These are phyloP conservation scores for Westerdykella sp. DNA, from an alignment of 2,329 filamentous ascomycete species.

Conservation along the genomic window DNA sequence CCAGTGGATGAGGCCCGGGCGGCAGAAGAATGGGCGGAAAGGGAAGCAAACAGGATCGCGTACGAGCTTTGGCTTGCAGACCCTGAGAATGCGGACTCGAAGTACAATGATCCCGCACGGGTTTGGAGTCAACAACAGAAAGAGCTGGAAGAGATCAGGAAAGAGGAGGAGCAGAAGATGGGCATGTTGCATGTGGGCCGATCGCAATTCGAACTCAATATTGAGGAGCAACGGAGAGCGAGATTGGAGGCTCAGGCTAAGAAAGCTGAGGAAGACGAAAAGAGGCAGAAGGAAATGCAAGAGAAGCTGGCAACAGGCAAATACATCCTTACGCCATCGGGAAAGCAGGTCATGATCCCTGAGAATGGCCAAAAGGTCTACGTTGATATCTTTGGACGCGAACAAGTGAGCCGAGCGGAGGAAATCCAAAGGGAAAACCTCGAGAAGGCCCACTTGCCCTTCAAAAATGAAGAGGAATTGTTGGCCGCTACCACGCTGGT, in stretches of 20 bases:
- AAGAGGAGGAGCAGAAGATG: slow-evolving; percentile 23
- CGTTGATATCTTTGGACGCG: slow-evolving; percentile 28
- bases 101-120: slow-evolving; percentile 34
- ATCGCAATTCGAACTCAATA: slow-evolving; percentile 31
- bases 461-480: slow-evolving; percentile 23
- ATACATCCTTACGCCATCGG: slow-evolving; percentile 28
- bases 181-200: slow-evolving; percentile 31
- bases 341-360: slow-evolving; percentile 33
- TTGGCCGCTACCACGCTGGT: slow-evolving; percentile 29
- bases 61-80: slow-evolving; percentile 35
- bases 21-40: slow-evolving; percentile 36
- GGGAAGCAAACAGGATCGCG: slow-evolving; percentile 35
- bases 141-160: slow-evolving; percentile 14
- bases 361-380: slow-evolving; percentile 24
- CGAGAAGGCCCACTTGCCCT: slow-evolving; percentile 19
- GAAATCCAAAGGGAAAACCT: slow-evolving; percentile 24
- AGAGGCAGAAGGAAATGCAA: slow-evolving; percentile 23
- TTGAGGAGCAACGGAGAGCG: slow-evolving; percentile 26
- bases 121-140: slow-evolving; percentile 28
- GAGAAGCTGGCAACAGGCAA: slow-evolving; percentile 29
- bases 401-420: slow-evolving; percentile 26
- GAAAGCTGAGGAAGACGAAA: slow-evolving; percentile 30
- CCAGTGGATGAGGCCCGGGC: slow-evolving; percentile 39
- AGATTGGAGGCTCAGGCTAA: slow-evolving; percentile 24
- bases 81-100: slow-evolving; percentile 31